phyloP scores from a whole-genome alignment of 139 green algal genomes.

The Nannochloris sp. region DNA sequence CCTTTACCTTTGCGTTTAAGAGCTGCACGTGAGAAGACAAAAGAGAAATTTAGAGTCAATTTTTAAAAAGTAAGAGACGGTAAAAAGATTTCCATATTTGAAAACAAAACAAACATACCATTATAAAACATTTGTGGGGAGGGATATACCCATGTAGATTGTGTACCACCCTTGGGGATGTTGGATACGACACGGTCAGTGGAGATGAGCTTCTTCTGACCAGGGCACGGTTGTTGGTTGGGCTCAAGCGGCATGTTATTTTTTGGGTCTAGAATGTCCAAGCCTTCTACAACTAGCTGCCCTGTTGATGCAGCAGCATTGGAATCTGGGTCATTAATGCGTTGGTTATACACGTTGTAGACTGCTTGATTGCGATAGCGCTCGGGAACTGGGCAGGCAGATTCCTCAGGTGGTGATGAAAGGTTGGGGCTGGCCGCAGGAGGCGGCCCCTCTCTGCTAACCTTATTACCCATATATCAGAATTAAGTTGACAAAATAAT shows the following conservation, averaged over 20 bases:
- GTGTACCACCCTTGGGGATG: constrained; percentile 89
- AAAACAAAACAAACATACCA: constrained; percentile 35
- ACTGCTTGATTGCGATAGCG: constrained; percentile 36
- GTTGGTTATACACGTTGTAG: constrained; percentile 90
- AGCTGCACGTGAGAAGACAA: constrained; percentile 37
- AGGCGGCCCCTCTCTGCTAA: background rate
- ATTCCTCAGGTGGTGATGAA: background rate
- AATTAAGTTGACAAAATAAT: background rate
- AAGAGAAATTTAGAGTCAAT: background rate
- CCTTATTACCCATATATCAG: constrained; percentile 7
- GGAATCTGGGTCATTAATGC: constrained; percentile 47
- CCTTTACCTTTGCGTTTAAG: constrained; percentile 90
- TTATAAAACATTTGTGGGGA: constrained; percentile 98
- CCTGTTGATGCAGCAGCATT: background rate
- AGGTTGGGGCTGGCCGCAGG: background rate
- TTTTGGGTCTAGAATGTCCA: constrained; percentile 57
- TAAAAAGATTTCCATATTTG: no score
- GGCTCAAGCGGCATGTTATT: constrained; percentile 90
- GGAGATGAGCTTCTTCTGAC: constrained; percentile 71
- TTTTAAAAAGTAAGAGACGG: no score
- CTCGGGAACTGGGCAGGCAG: constrained; percentile 34
- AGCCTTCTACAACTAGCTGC: constrained; percentile 16
- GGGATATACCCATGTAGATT: constrained; percentile 80
- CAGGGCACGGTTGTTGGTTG: constrained; percentile 79
- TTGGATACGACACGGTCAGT: constrained; percentile 57